Base-by-base conservation (phyloP, 192 early-diverging fungal genomes). In the Umbelopsis sp. region DNA sequence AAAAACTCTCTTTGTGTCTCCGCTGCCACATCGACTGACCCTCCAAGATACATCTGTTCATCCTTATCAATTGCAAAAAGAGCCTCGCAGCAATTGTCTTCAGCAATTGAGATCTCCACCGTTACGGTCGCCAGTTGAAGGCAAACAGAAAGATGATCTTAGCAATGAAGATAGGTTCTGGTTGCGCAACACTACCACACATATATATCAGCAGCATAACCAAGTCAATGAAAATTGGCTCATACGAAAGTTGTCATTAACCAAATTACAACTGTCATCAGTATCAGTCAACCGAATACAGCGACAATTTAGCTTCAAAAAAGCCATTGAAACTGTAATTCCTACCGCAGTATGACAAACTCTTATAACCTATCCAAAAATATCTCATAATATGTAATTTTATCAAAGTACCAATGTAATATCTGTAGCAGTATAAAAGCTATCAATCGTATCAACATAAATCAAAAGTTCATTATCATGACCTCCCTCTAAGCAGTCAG, bases 181-280 rank as follows among this genome's bases (percentile, higher is more conserved):
- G 55, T 12, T 61, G 2, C 55, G 55, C 18, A 61, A 61, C 16
- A 35, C 55, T 30, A 61, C 55, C 10, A 35, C 55, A 18, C 55
- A 61, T 18, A 61, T 61, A 15, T 61, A 61, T 30, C 55, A 61
- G 55, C 55, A 61, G 4, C 55, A 61, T n/a, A 61, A 30, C 18
- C 18, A 25, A 61, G 27, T n/a, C 12, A 61, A 61, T 15, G 55
- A 61, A 27, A 61, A 35, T 30, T 61, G 55, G 55, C 55, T 61
- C 33, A n/a, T 35, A 35, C 55, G 55, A 35, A 61, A 35, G 16
- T 16, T 61, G 6, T 27, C 23, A 13, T 35, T 61, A 61, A 8
- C 55, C 3, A 61, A 61, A 18, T 30, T 25, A 16, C 55, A 11
- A n/a, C 7, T 61, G 27, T 25, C 55, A 35, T 61, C 55, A 16